These are phyloP conservation scores for Thelephora terrestris DNA, from an alignment of 1,284 basidiomycete genomes.

Conservation along the genomic window DNA sequence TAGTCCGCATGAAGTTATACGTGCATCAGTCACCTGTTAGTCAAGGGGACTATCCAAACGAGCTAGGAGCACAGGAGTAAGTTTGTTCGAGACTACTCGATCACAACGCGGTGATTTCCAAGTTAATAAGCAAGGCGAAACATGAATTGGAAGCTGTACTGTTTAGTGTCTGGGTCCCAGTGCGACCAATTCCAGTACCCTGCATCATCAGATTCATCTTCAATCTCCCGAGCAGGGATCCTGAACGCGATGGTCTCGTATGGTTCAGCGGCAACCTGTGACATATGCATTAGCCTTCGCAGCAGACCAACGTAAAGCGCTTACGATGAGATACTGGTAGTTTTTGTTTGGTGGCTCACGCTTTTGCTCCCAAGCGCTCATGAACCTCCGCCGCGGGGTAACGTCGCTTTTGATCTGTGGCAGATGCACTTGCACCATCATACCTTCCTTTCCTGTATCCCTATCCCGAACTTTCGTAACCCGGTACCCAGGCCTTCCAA, in stretches of 20 bases:
- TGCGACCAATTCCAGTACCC: constrained; percentile 94
- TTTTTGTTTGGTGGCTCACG: constrained; percentile 91
- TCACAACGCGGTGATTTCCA: too few species aligned
- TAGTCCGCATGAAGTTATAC: too few species aligned
- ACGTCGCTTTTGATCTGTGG: constrained; percentile 90
- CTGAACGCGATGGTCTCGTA: constrained; percentile 99
- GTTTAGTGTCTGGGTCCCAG: constrained; percentile 95
- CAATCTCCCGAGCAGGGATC: constrained; percentile 95
- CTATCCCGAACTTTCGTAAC: constrained; percentile 83
- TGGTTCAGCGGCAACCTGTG: constrained; percentile 92
- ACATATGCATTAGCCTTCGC: constrained; percentile 3
- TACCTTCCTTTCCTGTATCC: constrained; percentile 76
- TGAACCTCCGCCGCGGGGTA: constrained; percentile 83
- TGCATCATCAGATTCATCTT: constrained; percentile 84
- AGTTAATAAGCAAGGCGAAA: constrained; percentile 63
- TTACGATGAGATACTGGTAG: constrained; percentile 92
- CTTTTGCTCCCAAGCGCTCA: constrained; percentile 98
- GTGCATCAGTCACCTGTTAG: too few species aligned
- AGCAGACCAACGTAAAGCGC: constrained; percentile 24
- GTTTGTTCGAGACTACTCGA: too few species aligned
- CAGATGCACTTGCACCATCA: constrained; percentile 95
- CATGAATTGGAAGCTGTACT: constrained; percentile 93
- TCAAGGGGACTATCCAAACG: too few species aligned
- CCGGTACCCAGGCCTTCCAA: constrained; percentile 90
- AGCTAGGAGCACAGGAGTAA: too few species aligned